Evolutionary conservation across 2,329 filamentous ascomycete genomes (phyloP).

Genomic region (Epichloe elymi): DNA sequence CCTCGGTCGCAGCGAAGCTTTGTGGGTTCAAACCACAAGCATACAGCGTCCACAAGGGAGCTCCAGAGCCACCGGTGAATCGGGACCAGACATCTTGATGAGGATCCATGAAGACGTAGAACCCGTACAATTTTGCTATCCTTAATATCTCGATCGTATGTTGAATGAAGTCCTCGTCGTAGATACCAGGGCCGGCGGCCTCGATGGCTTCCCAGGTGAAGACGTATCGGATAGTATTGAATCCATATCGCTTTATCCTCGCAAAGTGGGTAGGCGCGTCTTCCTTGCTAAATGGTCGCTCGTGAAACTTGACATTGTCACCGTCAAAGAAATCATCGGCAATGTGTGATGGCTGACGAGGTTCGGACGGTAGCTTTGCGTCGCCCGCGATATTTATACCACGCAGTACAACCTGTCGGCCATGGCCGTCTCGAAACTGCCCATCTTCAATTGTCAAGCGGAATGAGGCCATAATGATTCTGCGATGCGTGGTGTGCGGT

Average conservation of each 20-base stretch:
- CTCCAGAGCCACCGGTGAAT: conserved; percentile 86
- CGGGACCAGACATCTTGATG: conserved; percentile 99
- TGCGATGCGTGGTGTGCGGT: not conserved
- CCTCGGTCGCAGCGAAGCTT: conserved; percentile 74
- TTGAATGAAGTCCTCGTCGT: conserved; percentile 87
- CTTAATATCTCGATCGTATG: conserved; percentile 80
- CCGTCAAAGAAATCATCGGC: conserved; percentile 77
- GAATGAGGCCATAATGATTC: conserved; percentile 51
- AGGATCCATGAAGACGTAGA: conserved; percentile 97
- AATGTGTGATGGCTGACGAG: conserved; percentile 70
- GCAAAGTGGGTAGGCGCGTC: conserved; percentile 82
- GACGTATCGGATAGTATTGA: conserved; percentile 91
- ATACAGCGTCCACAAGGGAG: conserved; percentile 95
- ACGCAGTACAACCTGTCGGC: conserved; percentile 76
- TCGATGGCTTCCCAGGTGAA: conserved; percentile 99
- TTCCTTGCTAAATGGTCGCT: conserved; percentile 68
- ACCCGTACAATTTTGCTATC: conserved; percentile 77
- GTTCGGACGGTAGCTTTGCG: conserved; percentile 73
- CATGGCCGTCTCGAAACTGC: conserved; percentile 67
- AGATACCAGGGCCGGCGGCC: conserved; percentile 75
- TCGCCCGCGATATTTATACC: conserved; percentile 92
- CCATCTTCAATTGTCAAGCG: conserved; percentile 75
- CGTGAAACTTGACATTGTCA: conserved; percentile 80
- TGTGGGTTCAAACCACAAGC: conserved; percentile 83
- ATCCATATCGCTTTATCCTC: conserved; percentile 75